Conservation (phyloP, 169 alveolate genomes). For the Plasmodium malariae region DNA sequence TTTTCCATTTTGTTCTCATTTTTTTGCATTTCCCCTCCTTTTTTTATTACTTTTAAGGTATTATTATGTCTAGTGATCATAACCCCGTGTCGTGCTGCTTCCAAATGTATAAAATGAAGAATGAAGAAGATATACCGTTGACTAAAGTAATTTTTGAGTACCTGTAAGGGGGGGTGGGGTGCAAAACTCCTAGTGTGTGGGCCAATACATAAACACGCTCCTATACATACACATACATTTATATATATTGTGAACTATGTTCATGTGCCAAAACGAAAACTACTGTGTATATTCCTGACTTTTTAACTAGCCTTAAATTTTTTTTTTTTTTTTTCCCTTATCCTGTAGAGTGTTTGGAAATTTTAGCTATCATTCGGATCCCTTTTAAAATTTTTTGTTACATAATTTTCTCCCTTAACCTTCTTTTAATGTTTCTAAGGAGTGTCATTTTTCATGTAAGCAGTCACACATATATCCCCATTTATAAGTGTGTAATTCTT, state of each 20-base stretch:
- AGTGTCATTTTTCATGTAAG: too few relatives aligned
- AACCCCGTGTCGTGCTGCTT: conserved; percentile 86
- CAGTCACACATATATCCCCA: too few relatives aligned
- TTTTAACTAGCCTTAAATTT: not conserved
- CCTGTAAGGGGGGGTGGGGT: not conserved
- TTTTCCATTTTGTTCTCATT: not conserved
- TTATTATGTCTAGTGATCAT: conserved; percentile 85
- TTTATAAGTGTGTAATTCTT: too few relatives aligned
- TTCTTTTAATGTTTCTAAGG: too few relatives aligned
- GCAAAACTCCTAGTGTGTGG: too few relatives aligned
- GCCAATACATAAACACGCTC: too few relatives aligned
- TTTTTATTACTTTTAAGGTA: conserved; percentile 42
- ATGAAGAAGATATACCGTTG: conserved; percentile 58
- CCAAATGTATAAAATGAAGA: conserved; percentile 72
- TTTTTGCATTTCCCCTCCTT: not conserved
- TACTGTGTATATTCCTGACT: too few relatives aligned
- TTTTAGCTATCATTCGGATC: not conserved
- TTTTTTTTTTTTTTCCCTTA: not conserved
- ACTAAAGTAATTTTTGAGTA: conserved; percentile 35
- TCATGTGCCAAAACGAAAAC: too few relatives aligned
- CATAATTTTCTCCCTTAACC: too few relatives aligned
- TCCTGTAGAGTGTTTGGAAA: conserved; percentile 35
- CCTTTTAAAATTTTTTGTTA: too few relatives aligned
- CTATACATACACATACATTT: too few relatives aligned
- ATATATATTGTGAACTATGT: too few relatives aligned